Evolutionary conservation across 257 asterid genomes (phyloP).

Genomic region (Solanum pimpinellifolium): DNA sequence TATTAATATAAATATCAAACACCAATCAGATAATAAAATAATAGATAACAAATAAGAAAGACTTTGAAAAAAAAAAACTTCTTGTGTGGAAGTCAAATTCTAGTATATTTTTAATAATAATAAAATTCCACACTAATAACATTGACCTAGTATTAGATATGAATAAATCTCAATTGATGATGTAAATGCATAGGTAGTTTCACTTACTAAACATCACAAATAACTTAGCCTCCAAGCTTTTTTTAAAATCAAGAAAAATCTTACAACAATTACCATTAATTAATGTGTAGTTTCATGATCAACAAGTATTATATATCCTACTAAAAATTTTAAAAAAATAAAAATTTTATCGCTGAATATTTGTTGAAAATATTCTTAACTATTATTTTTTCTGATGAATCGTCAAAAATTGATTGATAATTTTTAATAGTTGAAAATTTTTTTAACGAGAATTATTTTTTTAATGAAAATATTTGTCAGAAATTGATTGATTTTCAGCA

Average conservation of each 20-base stretch:
- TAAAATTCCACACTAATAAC: background rate
- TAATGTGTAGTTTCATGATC: background rate
- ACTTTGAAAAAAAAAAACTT: background rate
- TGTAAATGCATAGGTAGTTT: background rate
- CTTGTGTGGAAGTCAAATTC: background rate
- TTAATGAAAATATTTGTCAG: background rate
- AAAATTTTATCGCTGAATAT: background rate
- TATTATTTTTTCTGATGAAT: background rate
- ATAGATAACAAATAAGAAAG: background rate
- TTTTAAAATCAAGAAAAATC: background rate
- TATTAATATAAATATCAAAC: background rate
- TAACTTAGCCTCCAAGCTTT: slow-evolving; percentile 8
- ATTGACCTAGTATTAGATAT: background rate
- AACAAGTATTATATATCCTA: background rate
- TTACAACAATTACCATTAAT: background rate
- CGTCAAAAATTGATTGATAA: background rate
- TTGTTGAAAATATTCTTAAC: too few relatives aligned
- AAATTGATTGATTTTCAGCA: background rate
- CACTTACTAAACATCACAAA: background rate
- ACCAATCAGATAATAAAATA: background rate
- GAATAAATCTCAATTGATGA: slow-evolving; percentile 1
- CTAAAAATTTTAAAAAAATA: background rate
- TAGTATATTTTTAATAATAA: background rate
- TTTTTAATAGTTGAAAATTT: background rate
- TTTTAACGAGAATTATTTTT: too few relatives aligned